Evolutionary conservation across 495 filamentous ascomycete genomes (phyloP), one percentile per base, ranked within the genome.

Genomic region (Aspergillus steynii): DNA sequence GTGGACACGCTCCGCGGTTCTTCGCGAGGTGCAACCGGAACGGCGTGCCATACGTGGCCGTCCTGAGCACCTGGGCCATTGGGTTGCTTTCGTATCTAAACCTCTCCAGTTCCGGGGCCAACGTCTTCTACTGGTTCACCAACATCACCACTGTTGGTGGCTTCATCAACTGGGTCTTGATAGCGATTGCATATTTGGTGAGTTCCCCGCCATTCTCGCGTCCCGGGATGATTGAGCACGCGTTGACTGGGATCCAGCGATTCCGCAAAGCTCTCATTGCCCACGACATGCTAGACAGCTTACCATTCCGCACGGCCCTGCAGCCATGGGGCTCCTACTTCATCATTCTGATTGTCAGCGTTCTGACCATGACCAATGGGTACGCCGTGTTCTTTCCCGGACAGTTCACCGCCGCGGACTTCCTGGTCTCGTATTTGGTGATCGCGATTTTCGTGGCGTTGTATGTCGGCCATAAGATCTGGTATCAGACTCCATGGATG

Each of bases 391-490:
- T 88, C 74, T 85, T 90, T 58, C 81, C 81, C 0, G 70, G 71
- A 3, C 60, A 77, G 0, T 82, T 74, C 53, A 74, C 67, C 0
- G 69, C 68, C 0, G 62, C 70, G 2, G 59, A 86, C 68, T 81
- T 96, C 90, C 54, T 75, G 2, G 66, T 70, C 2, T 71, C 73
- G 3, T 77, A 75, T 37, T 71, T 75, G 53, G 71, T 66, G 0
- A 68, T 75, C 53, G 82, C 81, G 83, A 93, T 92, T 69, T 96
- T 91, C 14, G 82, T 89, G 47, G 93, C 87, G 64, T 90, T 88
- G 7, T 81, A 79, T 65, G 82, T 80, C 2, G 66, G 66, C 14
- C 73, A 73, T 53, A 69, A 71, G 37, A 64, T 76, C 10, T 67
- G 72, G 53, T 72, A 70, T 45, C 67, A 66, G 47, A 74, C 75